Evolutionary conservation across 176 grass and related monocot genomes (phyloP), one percentile per base, ranked within the genome.

Genomic region (Musa acuminata): DNA sequence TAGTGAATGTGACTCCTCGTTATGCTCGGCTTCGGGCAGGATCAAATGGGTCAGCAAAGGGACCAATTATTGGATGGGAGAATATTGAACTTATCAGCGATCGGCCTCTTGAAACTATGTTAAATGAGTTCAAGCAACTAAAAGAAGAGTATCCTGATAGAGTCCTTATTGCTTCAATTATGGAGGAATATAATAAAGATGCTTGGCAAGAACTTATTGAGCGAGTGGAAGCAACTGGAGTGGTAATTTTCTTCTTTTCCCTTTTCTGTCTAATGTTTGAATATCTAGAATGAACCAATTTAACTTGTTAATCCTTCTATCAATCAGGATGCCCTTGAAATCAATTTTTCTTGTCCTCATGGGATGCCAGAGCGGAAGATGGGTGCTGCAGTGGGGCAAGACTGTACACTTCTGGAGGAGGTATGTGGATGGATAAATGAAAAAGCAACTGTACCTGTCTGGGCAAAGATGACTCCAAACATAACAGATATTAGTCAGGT

Each of bases 301-400:
- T 27, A 29, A 74, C 72, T 35, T 74, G 67, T 50, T 88, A 24
- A 73, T 80, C 26, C 77, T 24, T 13, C 5, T 70, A 58, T 58
- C 49, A 77, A 67, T 51, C 75, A 94, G 91, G 91, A 99, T 74
- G 95, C 95, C 67, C 86, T 91, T 77, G 95, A 99, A 81, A 99
- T 99, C 80, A 99, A 99, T 87, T 94, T 99, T 79, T 99, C 95
- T 29, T 99, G 95, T 53, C 95, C 95, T 71, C 95, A 99, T 85
- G 95, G 95, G 51, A 99, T 99, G 90, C 95, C 95, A 48, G 95
- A 99, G 84, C 72, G 95, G 69, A 99, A 91, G 87, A 99, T 94
- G 95, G 95, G 95, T 68, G 95, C 95, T 67, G 90, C 91, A 29
- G 95, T 99, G 77, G 95, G 95, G 50, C 95, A 99, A 85, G 90